These are phyloP conservation scores for Nicotiana otophora DNA, from an alignment of 257 asterid species.

Conservation along the genomic window DNA sequence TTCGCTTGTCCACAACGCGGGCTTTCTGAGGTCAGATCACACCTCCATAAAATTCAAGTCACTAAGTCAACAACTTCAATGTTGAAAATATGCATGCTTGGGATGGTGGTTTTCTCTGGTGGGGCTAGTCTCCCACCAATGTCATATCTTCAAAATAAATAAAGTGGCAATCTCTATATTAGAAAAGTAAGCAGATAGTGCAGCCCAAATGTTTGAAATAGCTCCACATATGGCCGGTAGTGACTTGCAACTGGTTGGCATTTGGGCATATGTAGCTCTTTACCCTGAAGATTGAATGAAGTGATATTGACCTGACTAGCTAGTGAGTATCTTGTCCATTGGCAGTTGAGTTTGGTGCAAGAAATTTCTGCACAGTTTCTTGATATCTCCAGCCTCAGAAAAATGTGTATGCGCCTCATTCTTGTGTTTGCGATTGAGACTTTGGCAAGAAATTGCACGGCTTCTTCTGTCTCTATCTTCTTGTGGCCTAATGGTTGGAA, in stretches of 20 bases:
- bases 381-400: no score
- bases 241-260: not conserved
- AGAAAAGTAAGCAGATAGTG: not conserved
- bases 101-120: not conserved
- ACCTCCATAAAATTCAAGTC: not conserved
- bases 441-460: no score
- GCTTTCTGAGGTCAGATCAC: not conserved
- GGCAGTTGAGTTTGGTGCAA: not conserved
- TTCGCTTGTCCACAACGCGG: not conserved
- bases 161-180: not conserved
- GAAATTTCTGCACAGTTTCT: not conserved
- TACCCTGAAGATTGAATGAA: not conserved
- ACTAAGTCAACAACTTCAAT: not conserved
- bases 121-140: not conserved
- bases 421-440: no score
- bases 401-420: no score
- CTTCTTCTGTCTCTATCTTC: no score
- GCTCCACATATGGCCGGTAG: not conserved
- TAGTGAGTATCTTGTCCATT: not conserved
- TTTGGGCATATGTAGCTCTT: not conserved
- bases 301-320: not conserved
- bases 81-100: not conserved
- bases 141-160: not conserved
- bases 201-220: not conserved
- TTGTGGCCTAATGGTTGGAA: no score